Base-by-base conservation (phyloP, 805 yeast genomes). In the Yamadazyma akitaensis region DNA sequence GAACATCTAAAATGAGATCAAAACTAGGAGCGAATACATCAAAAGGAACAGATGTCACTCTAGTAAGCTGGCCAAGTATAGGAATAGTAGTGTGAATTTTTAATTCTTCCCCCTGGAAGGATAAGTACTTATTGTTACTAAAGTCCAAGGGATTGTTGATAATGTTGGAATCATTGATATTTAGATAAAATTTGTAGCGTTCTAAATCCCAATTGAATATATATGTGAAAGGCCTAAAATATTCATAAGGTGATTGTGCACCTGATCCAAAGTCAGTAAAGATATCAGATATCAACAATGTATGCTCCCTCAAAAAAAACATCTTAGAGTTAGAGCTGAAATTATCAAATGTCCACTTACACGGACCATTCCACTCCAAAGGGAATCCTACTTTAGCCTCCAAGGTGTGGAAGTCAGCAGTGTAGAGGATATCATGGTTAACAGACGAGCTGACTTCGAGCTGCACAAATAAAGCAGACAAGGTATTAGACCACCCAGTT, bases 121-220 rank as follows among this genome's bases (percentile, higher is more conserved):
- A 81, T 3, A 92, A 50, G 56, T 81, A 92, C 30, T 84, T 79
- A 62, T 94, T 94, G 50, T 85, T 94, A 44, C 78, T 79, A 55
- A 85, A 81, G 58, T 90, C 97, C 35, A 90, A 66, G 0, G 98
- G 96, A 55, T 89, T 87, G 62, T 90, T 86, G 53, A 94, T 83
- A 57, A 94, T 87, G 61, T 94, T 94, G 36, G 81, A 79, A 57
- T 89, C 96, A 62, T 94, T 94, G 24, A 89, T 84, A 61, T 91
- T 91, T 47, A 92, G 63, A 58, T 70, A 86, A 7, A 92, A 62
- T 28, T 78, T 75, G 55, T 85, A 84, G 33, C 79, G 65, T 4
- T 57, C 48, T 19, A 88, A 57, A 1, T 70, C 64, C 90, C 96
- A 85, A 30, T 75, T 70, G 18, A 90, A 52, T 0, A 62, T 58